phyloP scores from a whole-genome alignment of 108 stramenopile species.

The Cyclotella kingstonii region DNA sequence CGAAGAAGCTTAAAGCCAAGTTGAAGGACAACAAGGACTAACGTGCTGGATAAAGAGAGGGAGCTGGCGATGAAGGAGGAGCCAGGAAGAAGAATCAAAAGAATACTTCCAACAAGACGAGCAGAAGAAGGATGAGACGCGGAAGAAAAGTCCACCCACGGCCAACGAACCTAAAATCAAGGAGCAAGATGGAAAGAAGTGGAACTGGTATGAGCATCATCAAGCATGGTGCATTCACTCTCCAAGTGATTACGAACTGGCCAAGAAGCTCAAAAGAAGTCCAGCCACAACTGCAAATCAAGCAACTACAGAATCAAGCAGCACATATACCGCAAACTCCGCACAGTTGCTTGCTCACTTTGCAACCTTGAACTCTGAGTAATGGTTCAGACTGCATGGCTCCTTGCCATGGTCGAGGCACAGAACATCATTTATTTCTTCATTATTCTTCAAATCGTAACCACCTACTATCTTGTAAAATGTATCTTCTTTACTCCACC shows the following conservation, averaged over 20 bases:
- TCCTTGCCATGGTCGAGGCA: slow-evolving; percentile 16
- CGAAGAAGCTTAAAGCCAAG: slow-evolving; percentile 1
- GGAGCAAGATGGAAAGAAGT: background rate
- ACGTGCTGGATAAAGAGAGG: too few species aligned
- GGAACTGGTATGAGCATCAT: slow-evolving; percentile 25
- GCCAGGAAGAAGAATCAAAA: slow-evolving; percentile 8
- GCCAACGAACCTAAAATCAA: slow-evolving; percentile 10
- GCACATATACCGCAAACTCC: background rate
- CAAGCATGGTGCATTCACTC: slow-evolving; percentile 19
- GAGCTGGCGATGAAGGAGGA: background rate
- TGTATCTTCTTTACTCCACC: background rate
- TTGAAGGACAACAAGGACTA: too few species aligned
- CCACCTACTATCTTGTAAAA: background rate
- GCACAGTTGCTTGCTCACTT: background rate
- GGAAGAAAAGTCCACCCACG: slow-evolving; percentile 28
- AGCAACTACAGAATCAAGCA: background rate
- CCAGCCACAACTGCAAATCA: too few species aligned
- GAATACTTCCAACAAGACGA: background rate
- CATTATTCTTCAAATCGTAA: background rate
- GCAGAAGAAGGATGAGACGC: slow-evolving; percentile 18
- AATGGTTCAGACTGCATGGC: slow-evolving; percentile 28
- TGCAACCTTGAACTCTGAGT: slow-evolving; percentile 1
- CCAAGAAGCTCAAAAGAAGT: slow-evolving; percentile 5
- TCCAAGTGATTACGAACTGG: background rate
- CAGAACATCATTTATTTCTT: background rate